Conservation (phyloP, 345 rosid genomes). For the Adansonia digitata region DNA sequence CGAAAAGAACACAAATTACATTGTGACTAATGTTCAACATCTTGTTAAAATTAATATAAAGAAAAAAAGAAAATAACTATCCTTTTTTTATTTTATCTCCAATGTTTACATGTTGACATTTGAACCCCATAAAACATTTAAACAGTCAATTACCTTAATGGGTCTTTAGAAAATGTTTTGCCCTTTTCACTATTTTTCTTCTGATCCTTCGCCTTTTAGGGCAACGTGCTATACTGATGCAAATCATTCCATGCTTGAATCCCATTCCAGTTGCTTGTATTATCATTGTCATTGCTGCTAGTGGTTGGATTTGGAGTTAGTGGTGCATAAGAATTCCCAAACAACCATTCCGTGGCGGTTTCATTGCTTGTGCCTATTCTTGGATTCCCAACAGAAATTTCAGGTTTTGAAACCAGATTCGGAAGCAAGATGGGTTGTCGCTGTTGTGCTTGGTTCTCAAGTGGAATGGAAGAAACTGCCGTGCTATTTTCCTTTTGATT, state of each 20-base stretch:
- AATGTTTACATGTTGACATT: conserved; percentile 28
- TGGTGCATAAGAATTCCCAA: conserved; percentile 51
- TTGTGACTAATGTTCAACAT: conserved; percentile 19
- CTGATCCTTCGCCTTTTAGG: conserved; percentile 29
- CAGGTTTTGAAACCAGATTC: conserved; percentile 39
- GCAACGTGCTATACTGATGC: conserved; percentile 45
- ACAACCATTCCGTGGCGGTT: conserved; percentile 63
- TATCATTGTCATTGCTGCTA: conserved; percentile 28
- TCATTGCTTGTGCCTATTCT: conserved; percentile 32
- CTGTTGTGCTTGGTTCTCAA: conserved; percentile 34
- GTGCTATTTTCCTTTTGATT: conserved; percentile 25
- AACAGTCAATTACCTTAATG: conserved; percentile 30
- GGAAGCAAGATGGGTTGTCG: conserved; percentile 61
- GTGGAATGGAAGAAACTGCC: conserved; percentile 20
- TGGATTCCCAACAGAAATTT: conserved; percentile 22
- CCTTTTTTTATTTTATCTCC: not conserved
- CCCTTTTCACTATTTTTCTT: conserved; percentile 11
- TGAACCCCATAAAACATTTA: conserved; percentile 17
- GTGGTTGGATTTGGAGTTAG: conserved; percentile 31
- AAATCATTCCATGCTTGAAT: conserved; percentile 44
- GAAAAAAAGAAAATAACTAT: conserved; percentile 4
- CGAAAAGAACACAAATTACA: not conserved
- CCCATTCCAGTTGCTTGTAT: conserved; percentile 30
- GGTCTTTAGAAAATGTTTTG: conserved; percentile 9
- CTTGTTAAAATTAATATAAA: conserved; percentile 7